A percentile compares a stretch with the other conserved stretches of the same genome.
These are phyloP conservation scores for Climacium dendroides DNA, from an alignment of 225 moss, liverwort and hornwort genomes.

Conservation along the genomic window DNA sequence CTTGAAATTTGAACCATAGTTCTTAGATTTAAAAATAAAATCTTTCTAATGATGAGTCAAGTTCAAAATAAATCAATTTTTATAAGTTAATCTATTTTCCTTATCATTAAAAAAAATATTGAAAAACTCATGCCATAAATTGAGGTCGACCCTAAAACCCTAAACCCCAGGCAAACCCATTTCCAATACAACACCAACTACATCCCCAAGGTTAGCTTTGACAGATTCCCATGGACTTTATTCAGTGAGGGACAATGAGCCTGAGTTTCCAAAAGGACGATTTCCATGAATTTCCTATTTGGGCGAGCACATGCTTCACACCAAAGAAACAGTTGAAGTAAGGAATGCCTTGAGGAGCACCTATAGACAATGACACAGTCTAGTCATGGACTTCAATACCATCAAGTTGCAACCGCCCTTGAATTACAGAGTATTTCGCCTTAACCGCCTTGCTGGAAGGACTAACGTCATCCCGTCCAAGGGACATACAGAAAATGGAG, in stretches of 20 bases:
- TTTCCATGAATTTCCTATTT: not conserved
- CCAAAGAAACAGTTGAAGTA: not conserved
- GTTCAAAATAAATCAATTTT: not conserved
- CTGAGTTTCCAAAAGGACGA: not conserved
- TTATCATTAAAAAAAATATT: not conserved
- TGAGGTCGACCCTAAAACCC: not conserved
- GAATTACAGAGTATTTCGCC: conserved; percentile 20
- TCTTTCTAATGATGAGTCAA: too few species aligned
- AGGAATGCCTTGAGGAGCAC: not conserved
- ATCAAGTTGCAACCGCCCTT: conserved; percentile 27
- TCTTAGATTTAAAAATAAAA: too few species aligned
- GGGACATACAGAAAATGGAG: conserved; percentile 21
- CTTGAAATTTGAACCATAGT: too few species aligned
- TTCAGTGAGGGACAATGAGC: not conserved
- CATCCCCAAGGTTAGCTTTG: not conserved
- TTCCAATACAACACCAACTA: not conserved
- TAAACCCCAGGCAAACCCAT: not conserved
- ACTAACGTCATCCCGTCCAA: conserved; percentile 2
- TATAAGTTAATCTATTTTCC: not conserved
- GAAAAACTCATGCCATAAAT: not conserved
- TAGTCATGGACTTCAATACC: not conserved
- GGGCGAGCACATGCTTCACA: not conserved
- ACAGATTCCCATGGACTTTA: not conserved
- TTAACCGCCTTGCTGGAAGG: not conserved
- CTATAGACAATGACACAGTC: not conserved